Evolutionary conservation across 371 early-diverging fungal species (phyloP), one percentile per base, ranked within the genome.

Genomic region (Rhizopus sp.): DNA sequence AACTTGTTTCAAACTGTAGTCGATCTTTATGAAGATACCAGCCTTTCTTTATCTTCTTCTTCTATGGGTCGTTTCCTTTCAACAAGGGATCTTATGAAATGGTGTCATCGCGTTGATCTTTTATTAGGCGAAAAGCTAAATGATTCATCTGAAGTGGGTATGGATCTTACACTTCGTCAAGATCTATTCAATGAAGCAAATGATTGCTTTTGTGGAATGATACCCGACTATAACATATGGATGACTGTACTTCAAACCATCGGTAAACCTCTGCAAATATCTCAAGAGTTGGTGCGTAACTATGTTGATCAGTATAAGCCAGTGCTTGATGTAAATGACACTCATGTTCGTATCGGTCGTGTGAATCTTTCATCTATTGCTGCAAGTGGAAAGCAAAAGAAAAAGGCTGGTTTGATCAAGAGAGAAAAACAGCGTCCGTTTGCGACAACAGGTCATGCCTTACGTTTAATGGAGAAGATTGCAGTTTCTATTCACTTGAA

Each of bases 171-270:
- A 3, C 66, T 83, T 6, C 73, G 85, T 16, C 76, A 80, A 50
- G 83, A 82, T 58, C 54, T 88, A 35, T 91, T 91, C 60, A 83
- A 83, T 34, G 97, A 97, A 71, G 98, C 93, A 0, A 83, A 87
- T 12, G 97, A 97, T 66, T 87, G 88, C 48, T 95, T 97, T 62
- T 88, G 88, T 30, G 88, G 88, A 42, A 92, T 93, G 88, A 88
- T 95, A 52, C 70, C 90, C 5, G 86, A 89, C 55, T 78, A 82
- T 54, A 82, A 74, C 3, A 68, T 76, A 15, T 90, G 92, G 83
- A 78, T 83, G 31, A 55, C 64, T 5, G 80, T 91, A 6, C 65
- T 88, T 29, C 72, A 78, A 51, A 67, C 74, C 5, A 64, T 96
- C 10, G 96, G 95, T 30, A 75, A 73, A 4, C 83, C 85, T 5